Conservation (phyloP, 306 rosid species). For the Dicorynia guianensis region DNA sequence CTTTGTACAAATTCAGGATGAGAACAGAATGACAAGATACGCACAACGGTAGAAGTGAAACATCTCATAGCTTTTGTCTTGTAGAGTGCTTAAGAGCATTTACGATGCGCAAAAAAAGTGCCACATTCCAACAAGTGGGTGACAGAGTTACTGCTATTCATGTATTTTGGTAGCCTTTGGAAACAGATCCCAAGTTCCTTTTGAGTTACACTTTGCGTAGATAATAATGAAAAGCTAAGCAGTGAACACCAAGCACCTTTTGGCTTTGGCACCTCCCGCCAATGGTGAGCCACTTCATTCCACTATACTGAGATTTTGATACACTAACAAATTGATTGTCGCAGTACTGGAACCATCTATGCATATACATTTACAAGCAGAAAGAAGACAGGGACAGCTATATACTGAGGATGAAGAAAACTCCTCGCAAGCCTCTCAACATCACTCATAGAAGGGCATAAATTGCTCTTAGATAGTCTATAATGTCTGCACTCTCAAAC, state of each 20-base stretch:
- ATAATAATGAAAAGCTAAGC: too few species aligned
- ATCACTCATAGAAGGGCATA: conserved; percentile 65
- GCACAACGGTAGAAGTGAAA: background rate
- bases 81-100: too few species aligned
- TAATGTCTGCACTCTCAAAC: conserved; percentile 97
- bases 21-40: too few species aligned
- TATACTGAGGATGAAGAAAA: background rate
- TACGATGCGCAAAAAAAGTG: too few species aligned
- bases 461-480: conserved; percentile 81
- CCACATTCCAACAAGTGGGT: too few species aligned
- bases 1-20: too few species aligned
- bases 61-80: background rate
- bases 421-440: conserved; percentile 24
- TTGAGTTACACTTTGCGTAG: too few species aligned
- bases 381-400: background rate
- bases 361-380: conserved; percentile 13
- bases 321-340: conserved; percentile 15
- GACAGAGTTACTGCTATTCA: too few species aligned
- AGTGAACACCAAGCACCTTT: too few species aligned
- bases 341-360: conserved; percentile 10
- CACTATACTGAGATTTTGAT: conserved; percentile 22
- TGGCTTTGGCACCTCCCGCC: too few species aligned
- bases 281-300: background rate
- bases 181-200: too few species aligned
- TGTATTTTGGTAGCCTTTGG: too few species aligned